phyloP scores from a whole-genome alignment of 2,329 filamentous ascomycete species.

The Gremmenia infestans region DNA sequence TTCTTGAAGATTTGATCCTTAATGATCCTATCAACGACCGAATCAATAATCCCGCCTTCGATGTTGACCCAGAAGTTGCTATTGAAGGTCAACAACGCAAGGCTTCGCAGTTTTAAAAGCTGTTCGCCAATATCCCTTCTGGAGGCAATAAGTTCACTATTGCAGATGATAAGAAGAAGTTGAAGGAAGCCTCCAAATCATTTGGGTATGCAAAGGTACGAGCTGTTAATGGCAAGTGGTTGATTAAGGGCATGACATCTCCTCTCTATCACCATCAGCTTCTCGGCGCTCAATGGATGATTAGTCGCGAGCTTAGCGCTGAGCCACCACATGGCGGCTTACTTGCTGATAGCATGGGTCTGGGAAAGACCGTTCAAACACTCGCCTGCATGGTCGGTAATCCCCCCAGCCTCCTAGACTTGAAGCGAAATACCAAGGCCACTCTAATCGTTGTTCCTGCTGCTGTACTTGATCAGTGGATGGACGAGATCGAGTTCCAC shows the following conservation, averaged over 20 bases:
- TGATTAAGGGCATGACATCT: constrained; percentile 43
- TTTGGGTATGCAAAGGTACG: constrained; percentile 37
- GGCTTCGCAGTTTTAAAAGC: constrained; percentile 19
- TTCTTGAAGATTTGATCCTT: constrained; percentile 17
- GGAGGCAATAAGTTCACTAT: constrained; percentile 11
- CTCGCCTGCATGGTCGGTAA: constrained; percentile 34
- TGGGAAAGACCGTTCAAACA: constrained; percentile 58
- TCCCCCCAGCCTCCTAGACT: constrained; percentile 38
- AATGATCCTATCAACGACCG: constrained; percentile 22
- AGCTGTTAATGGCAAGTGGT: constrained; percentile 34
- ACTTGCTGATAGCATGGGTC: constrained; percentile 57
- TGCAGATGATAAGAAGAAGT: constrained; percentile 32
- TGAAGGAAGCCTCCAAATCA: constrained; percentile 36
- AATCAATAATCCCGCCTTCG: constrained; percentile 18
- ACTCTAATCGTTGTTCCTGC: constrained; percentile 29
- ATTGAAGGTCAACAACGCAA: constrained; percentile 19
- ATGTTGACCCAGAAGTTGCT: constrained; percentile 13
- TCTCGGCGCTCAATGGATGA: constrained; percentile 49
- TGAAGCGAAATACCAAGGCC: constrained; percentile 13
- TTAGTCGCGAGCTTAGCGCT: constrained; percentile 40
- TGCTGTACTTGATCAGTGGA: constrained; percentile 28
- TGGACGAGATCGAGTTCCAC: constrained; percentile 25
- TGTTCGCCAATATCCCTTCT: constrained; percentile 25
- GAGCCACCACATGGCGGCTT: constrained; percentile 46
- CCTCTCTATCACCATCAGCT: constrained; percentile 47